A percentile compares a stretch with the other conserved stretches of the same genome.
phyloP scores from a whole-genome alignment of 2,329 filamentous ascomycete genomes.

The Beauveria sp. region DNA sequence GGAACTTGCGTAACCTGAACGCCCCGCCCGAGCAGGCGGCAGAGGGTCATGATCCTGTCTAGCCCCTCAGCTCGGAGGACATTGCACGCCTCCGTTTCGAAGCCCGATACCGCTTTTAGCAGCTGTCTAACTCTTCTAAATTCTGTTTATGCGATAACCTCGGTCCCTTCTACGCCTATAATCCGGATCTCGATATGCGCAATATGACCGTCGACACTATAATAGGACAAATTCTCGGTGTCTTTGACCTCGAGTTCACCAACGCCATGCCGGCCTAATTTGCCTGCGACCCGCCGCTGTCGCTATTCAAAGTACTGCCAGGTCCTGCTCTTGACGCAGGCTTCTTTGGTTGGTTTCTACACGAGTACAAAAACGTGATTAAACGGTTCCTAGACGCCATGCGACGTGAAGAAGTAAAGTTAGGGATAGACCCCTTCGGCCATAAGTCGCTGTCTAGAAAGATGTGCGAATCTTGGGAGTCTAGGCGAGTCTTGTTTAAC shows the following conservation, averaged over 20 bases:
- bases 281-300: not conserved
- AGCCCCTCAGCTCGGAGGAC: not conserved
- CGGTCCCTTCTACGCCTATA: not conserved
- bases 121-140: not conserved
- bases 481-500: not conserved
- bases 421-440: not conserved
- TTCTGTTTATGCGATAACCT: not conserved
- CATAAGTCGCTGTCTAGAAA: not conserved
- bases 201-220: not conserved
- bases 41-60: not conserved
- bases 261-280: not conserved
- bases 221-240: not conserved
- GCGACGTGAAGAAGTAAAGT: not conserved
- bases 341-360: not conserved
- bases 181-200: not conserved
- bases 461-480: not conserved
- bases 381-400: not conserved
- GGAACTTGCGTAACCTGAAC: not conserved
- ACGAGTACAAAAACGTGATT: not conserved
- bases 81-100: not conserved
- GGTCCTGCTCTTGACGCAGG: not conserved
- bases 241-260: not conserved
- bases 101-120: not conserved
- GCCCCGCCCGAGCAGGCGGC: not conserved
- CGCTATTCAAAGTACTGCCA: not conserved